Conservation (phyloP, 306 rosid genomes). For the Heteromeles arbutifolia region DNA sequence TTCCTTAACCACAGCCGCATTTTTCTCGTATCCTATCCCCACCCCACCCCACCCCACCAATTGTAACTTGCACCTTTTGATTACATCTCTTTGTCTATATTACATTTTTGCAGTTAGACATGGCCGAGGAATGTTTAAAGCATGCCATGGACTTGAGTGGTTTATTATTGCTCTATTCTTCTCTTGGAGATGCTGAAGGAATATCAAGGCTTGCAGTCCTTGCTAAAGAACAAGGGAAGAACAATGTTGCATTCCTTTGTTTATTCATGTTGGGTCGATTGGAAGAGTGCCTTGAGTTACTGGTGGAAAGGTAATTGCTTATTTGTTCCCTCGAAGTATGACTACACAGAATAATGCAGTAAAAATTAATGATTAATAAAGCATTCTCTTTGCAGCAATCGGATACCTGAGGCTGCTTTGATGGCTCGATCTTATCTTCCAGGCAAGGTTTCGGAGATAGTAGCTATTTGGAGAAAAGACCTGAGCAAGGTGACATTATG, state of each 20-base stretch:
- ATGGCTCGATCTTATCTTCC: constrained; percentile 99
- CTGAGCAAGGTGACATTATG: constrained; percentile 61
- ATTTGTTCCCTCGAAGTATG: constrained; percentile 3
- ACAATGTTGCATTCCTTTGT: constrained; percentile 94
- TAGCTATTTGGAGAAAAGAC: constrained; percentile 94
- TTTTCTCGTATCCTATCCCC: not conserved
- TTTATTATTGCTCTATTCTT: constrained; percentile 89
- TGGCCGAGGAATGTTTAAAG: constrained; percentile 96
- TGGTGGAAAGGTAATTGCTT: constrained; percentile 74
- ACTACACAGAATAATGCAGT: not conserved
- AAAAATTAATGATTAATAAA: constrained; percentile 5
- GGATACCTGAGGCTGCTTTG: constrained; percentile 99
- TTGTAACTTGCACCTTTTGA: not conserved
- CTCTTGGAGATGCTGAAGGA: constrained; percentile 96
- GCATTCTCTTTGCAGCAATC: constrained; percentile 55
- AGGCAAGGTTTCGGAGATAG: constrained; percentile 94
- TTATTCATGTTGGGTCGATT: constrained; percentile 89
- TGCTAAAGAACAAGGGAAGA: constrained; percentile 98
- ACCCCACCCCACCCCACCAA: too few species aligned
- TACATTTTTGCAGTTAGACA: constrained; percentile 71
- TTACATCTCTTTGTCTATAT: not conserved
- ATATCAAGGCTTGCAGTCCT: constrained; percentile 73
- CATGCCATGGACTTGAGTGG: constrained; percentile 97
- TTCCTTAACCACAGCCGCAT: not conserved
- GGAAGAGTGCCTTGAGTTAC: constrained; percentile 93